Conservation (phyloP, 1,139 yeast genomes). For the Schizosaccharomyces versatilis region DNA sequence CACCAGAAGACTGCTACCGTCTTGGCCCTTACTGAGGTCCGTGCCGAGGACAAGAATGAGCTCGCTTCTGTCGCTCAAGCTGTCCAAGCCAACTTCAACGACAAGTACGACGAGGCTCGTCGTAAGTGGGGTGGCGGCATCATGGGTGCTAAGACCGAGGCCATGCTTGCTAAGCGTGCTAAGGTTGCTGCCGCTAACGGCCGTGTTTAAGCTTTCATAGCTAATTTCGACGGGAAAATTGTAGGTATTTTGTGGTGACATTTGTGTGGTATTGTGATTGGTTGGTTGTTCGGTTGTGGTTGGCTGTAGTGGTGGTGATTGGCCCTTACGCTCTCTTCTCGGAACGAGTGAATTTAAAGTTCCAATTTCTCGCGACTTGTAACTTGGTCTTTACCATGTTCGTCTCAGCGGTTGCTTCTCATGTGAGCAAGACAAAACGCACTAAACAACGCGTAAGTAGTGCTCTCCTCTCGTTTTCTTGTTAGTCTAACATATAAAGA, state of each 20-base stretch:
- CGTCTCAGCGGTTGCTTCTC: too few relatives aligned
- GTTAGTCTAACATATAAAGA: background rate
- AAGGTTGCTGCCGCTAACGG: constrained; percentile 24
- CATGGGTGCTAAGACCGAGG: constrained; percentile 81
- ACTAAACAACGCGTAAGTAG: too few relatives aligned
- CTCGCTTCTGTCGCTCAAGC: constrained; percentile 81
- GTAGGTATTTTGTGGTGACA: background rate
- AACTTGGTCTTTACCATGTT: too few relatives aligned
- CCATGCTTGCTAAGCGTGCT: constrained; percentile 39
- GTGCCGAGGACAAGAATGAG: constrained; percentile 81
- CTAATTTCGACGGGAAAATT: background rate
- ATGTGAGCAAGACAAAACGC: too few relatives aligned
- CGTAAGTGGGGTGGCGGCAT: constrained; percentile 99
- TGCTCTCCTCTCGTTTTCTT: too few relatives aligned
- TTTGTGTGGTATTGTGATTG: background rate
- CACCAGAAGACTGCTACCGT: constrained; percentile 94
- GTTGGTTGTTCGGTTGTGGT: too few relatives aligned
- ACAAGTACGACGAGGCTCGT: constrained; percentile 83
- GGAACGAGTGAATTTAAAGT: too few relatives aligned
- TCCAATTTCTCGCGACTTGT: too few relatives aligned
- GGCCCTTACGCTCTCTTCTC: too few relatives aligned
- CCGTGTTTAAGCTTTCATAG: background rate
- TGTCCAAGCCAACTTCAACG: constrained; percentile 74
- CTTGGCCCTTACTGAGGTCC: constrained; percentile 89
- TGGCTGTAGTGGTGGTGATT: too few relatives aligned